Conservation (phyloP, 2,329 filamentous ascomycete species). For the Tolypocladium sp. region DNA sequence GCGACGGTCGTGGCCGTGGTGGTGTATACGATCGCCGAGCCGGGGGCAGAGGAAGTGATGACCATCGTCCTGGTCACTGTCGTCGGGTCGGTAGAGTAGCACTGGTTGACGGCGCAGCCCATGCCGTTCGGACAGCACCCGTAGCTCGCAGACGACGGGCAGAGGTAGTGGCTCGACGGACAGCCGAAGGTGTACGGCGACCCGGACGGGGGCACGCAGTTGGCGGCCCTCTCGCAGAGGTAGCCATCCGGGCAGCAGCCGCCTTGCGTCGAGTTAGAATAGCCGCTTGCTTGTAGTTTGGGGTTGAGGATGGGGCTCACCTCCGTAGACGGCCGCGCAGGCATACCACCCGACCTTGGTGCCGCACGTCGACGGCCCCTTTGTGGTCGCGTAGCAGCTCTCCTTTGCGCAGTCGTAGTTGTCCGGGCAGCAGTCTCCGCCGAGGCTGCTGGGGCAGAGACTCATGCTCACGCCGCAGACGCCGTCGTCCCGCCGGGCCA, state of each 20-base stretch:
- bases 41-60: conserved; percentile 34
- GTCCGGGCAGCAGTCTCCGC: conserved; percentile 38
- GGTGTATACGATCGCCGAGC: conserved; percentile 28
- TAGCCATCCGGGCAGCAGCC: conserved; percentile 37
- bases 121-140: conserved; percentile 44
- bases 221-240: conserved; percentile 26
- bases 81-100: conserved; percentile 36
- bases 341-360: conserved; percentile 25
- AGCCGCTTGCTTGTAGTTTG: not conserved
- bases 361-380: conserved; percentile 29
- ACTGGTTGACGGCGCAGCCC: conserved; percentile 37
- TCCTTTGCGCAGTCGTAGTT: conserved; percentile 37
- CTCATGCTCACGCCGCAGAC: conserved; percentile 17
- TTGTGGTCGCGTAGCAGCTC: conserved; percentile 38
- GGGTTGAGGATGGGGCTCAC: conserved; percentile 11
- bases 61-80: conserved; percentile 35
- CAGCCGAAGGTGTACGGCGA: conserved; percentile 30
- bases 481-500: conserved; percentile 4
- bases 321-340: conserved; percentile 28
- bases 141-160: conserved; percentile 38
- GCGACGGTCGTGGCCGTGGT: conserved; percentile 28
- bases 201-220: conserved; percentile 36
- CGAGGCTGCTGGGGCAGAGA: conserved; percentile 27
- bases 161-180: conserved; percentile 34
- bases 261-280: conserved; percentile 18